Conservation (phyloP, 225 moss, liverwort and hornwort genomes). For the Rhytidiadelphus loreus region DNA sequence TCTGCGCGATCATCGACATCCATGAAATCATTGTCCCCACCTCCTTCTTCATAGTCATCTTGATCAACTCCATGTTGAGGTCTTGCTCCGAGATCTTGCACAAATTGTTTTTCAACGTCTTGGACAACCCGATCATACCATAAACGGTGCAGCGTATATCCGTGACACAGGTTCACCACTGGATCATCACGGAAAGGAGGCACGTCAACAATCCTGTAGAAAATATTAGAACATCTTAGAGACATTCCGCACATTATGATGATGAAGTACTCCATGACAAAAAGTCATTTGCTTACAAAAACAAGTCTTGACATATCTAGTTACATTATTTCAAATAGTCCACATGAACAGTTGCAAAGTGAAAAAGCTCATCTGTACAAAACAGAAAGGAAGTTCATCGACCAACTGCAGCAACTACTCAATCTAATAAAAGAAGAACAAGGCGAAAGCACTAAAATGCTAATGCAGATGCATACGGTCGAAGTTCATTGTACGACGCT, state of each 20-base stretch:
- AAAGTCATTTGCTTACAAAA: background rate
- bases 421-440: background rate
- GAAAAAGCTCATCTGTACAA: background rate
- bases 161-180: constrained; percentile 70
- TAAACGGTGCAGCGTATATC: constrained; percentile 63
- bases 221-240: background rate
- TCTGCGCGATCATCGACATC: constrained; percentile 19
- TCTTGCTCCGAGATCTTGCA: constrained; percentile 23
- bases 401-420: background rate
- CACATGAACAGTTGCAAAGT: background rate
- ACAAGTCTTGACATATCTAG: background rate
- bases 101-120: constrained; percentile 42
- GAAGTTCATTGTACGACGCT: constrained; percentile 87
- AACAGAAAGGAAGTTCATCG: background rate
- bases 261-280: background rate
- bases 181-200: constrained; percentile 67
- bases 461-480: constrained; percentile 47
- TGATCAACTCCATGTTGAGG: constrained; percentile 31
- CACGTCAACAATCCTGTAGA: constrained; percentile 66
- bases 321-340: background rate
- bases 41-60: constrained; percentile 44
- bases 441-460: background rate
- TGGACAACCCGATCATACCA: constrained; percentile 69
- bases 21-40: constrained; percentile 64
- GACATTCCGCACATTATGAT: background rate